Conservation (phyloP, 2,329 filamentous ascomycete species). For the Phaeosphaeria sp. region DNA sequence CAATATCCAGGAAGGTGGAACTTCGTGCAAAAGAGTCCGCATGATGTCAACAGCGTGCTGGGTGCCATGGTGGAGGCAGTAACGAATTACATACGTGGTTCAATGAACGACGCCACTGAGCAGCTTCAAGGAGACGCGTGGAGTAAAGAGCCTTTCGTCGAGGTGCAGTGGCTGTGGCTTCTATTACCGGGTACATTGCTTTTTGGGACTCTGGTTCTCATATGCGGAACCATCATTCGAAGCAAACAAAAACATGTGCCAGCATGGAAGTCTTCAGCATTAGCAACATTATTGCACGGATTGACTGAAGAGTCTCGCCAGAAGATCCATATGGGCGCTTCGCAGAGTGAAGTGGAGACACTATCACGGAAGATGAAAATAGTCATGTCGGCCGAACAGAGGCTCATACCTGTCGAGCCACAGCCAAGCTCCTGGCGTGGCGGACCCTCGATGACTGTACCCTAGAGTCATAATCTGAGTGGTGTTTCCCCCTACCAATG, state of each 20-base stretch:
- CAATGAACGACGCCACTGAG: constrained; percentile 6
- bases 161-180: constrained; percentile 23
- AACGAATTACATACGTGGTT: constrained; percentile 16
- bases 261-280: constrained; percentile 25
- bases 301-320: constrained; percentile 19
- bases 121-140: constrained; percentile 17
- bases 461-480: neutral
- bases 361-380: constrained; percentile 10
- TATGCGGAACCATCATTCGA: constrained; percentile 14
- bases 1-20: constrained; percentile 11
- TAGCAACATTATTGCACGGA: constrained; percentile 26
- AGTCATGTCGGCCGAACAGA: neutral
- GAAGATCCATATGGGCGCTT: constrained; percentile 6
- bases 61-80: constrained; percentile 13
- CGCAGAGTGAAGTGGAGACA: constrained; percentile 22
- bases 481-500: neutral
- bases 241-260: constrained; percentile 7
- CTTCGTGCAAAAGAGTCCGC: constrained; percentile 16
- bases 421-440: neutral
- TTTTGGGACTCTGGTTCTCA: constrained; percentile 13
- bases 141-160: constrained; percentile 14
- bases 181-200: constrained; percentile 17
- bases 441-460: neutral
- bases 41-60: constrained; percentile 15
- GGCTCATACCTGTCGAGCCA: neutral